Percentiles rank a stretch among this genome's conserved stretches.
Conservation (phyloP, 306 rosid species). For the Macrotyloma uniflorum region DNA sequence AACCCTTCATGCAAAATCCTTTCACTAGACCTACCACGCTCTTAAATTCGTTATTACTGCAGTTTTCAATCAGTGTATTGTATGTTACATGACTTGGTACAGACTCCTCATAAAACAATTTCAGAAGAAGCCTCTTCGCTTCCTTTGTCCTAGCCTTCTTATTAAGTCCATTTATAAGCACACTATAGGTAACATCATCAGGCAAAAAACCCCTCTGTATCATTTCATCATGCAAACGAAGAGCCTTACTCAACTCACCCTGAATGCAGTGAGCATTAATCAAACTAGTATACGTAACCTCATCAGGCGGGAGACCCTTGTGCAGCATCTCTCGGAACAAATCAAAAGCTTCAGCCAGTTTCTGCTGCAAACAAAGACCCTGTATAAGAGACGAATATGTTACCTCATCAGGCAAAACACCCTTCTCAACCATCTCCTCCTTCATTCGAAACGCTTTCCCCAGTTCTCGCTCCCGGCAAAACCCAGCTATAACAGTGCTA, state of each 20-base stretch:
- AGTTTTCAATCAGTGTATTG: slow-evolving; percentile 74
- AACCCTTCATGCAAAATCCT: slow-evolving; percentile 92
- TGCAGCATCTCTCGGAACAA: slow-evolving; percentile 73
- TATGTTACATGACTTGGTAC: slow-evolving; percentile 72
- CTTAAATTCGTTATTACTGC: slow-evolving; percentile 64
- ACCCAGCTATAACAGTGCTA: slow-evolving; percentile 81
- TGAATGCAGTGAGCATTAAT: slow-evolving; percentile 78
- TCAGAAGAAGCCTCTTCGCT: slow-evolving; percentile 88
- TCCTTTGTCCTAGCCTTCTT: slow-evolving; percentile 82
- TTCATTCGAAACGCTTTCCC: slow-evolving; percentile 73
- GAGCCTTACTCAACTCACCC: slow-evolving; percentile 77
- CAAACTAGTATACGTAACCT: slow-evolving; percentile 78
- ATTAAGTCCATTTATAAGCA: slow-evolving; percentile 88
- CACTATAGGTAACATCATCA: slow-evolving; percentile 85
- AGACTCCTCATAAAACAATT: slow-evolving; percentile 76
- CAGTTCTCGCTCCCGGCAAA: slow-evolving; percentile 66
- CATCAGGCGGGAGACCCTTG: slow-evolving; percentile 61
- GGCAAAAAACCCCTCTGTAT: slow-evolving; percentile 72
- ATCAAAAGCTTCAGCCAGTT: slow-evolving; percentile 67
- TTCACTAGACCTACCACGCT: slow-evolving; percentile 75
- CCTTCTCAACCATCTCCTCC: slow-evolving; percentile 71
- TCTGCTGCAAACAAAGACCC: slow-evolving; percentile 75
- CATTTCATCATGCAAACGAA: slow-evolving; percentile 81
- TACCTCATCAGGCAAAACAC: slow-evolving; percentile 65
- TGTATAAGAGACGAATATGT: slow-evolving; percentile 82